These are phyloP conservation scores for Leccinum aurantiacum DNA, from an alignment of 768 basidiomycete species.

Conservation along the genomic window DNA sequence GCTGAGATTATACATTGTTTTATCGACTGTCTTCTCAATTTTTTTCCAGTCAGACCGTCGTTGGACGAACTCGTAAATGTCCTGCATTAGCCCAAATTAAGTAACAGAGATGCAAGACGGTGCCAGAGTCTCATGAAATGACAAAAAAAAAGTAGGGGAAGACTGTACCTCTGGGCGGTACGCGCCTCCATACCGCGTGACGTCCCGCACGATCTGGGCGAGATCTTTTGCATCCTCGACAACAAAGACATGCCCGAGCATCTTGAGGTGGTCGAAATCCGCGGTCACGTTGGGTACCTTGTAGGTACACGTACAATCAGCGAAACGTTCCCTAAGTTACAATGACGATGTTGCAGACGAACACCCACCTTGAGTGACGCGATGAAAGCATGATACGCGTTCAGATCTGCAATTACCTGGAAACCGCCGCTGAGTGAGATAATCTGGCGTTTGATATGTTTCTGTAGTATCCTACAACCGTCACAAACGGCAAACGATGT, in stretches of 20 bases:
- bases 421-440: conserved; percentile 93
- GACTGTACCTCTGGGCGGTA: conserved; percentile 85
- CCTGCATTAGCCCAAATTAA: conserved; percentile 39
- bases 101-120: not conserved
- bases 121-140: not conserved
- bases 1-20: conserved; percentile 90
- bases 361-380: conserved; percentile 72
- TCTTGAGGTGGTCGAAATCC: conserved; percentile 93
- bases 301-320: not conserved
- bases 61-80: conserved; percentile 96
- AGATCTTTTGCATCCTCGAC: conserved; percentile 96
- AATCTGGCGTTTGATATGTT: conserved; percentile 96
- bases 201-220: conserved; percentile 93
- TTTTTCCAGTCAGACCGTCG: conserved; percentile 97
- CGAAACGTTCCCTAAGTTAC: not conserved
- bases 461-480: conserved; percentile 73
- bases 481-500: not conserved
- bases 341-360: not conserved
- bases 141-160: not conserved
- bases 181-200: conserved; percentile 92
- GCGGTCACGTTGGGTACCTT: conserved; percentile 77
- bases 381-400: conserved; percentile 90
- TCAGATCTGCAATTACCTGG: conserved; percentile 94
- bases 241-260: conserved; percentile 96
- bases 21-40: conserved; percentile 95